Evolutionary conservation across 768 basidiomycete genomes (phyloP).

Genomic region (Filobasidium floriforme): DNA sequence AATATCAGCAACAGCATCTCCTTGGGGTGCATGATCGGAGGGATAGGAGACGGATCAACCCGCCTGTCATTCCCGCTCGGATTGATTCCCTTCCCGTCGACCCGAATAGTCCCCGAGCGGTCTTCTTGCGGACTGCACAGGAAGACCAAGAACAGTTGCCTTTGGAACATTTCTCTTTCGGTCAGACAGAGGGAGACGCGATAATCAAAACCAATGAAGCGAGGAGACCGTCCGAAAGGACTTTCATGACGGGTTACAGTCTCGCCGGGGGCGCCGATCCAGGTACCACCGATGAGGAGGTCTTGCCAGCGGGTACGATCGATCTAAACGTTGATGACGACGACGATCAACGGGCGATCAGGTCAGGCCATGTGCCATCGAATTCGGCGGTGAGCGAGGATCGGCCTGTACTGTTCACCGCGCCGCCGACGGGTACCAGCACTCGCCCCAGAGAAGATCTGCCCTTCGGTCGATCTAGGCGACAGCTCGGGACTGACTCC

Average conservation of each 20-base stretch:
- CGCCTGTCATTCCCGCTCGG: constrained; percentile 4
- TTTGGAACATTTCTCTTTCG: constrained; percentile 1
- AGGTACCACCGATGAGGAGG: background rate
- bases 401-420: background rate
- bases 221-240: constrained; percentile 1
- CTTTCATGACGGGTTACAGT: constrained; percentile 5
- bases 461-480: background rate
- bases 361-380: background rate
- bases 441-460: background rate
- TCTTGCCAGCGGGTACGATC: background rate
- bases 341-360: background rate
- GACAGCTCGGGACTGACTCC: background rate
- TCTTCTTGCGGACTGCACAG: background rate
- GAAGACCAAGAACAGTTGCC: background rate
- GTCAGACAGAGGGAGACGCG: background rate
- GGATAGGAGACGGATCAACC: background rate
- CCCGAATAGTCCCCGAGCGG: background rate
- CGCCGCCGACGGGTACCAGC: background rate
- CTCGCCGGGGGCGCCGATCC: background rate
- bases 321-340: background rate
- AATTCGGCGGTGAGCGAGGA: background rate
- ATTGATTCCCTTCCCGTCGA: constrained; percentile 1
- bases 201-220: background rate
- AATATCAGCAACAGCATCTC: background rate
- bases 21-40: background rate